A percentile compares a stretch with the other conserved stretches of the same genome.
phyloP scores from a whole-genome alignment of 495 filamentous ascomycete species.

The Penicillium egyptiacum region DNA sequence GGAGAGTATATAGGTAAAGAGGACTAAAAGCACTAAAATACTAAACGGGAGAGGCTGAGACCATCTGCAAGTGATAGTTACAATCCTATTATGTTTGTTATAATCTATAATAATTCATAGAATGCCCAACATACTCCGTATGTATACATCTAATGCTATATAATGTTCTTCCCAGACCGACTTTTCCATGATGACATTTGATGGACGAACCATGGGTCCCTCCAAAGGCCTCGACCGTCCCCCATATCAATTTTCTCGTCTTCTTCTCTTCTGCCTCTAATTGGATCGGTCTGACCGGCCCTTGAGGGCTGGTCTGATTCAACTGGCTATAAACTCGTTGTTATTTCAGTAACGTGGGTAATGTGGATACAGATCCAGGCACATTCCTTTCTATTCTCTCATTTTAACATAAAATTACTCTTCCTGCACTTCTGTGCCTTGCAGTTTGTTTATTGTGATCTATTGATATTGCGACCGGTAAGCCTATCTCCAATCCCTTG shows the following conservation, averaged over 20 bases:
- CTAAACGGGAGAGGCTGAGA: not conserved
- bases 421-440: slow-evolving; percentile 3
- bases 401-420: not conserved
- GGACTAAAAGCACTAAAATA: not conserved
- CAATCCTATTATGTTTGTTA: too few relatives aligned
- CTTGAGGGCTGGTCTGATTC: too few relatives aligned
- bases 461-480: not conserved
- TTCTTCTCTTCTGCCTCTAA: not conserved
- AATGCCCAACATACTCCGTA: too few relatives aligned
- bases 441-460: slow-evolving; percentile 9
- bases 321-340: not conserved
- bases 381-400: slow-evolving; percentile 6
- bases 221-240: not conserved
- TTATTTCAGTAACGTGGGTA: slow-evolving; percentile 5
- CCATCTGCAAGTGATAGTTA: not conserved
- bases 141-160: too few relatives aligned
- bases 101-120: too few relatives aligned
- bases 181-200: slow-evolving; percentile 6
- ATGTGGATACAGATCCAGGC: slow-evolving; percentile 21
- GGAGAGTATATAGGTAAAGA: not conserved
- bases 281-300: not conserved
- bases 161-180: not conserved
- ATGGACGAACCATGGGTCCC: slow-evolving; percentile 7
- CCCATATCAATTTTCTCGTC: not conserved
- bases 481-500: slow-evolving; percentile 9